Base-by-base conservation (phyloP, 140 eudicot genomes). In the Ambrosia hybrid region DNA sequence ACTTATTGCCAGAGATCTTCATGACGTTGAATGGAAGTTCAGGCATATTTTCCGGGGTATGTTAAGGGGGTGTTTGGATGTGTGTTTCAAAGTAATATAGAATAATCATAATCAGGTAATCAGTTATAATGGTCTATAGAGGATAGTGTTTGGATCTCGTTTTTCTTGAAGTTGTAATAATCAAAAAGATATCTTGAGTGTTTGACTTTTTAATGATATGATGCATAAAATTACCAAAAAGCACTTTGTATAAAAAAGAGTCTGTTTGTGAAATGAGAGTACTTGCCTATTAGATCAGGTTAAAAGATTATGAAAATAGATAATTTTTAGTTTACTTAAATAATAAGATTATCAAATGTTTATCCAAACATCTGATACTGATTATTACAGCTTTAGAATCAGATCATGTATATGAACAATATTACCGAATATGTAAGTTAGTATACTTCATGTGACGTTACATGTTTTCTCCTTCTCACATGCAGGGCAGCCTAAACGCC, bases 11-110 rank as follows among this genome's bases (percentile, higher is more conserved):
- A 86, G 96, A 85, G 99, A 94, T 88, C 97, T 94, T 21, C 99
- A 94, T 80, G 97, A 94, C 74, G 86, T 84, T 75, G 99, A 94
- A 74, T 94, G 99, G 99, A 94, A 94, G 81, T 94, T 94, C 67
- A 86, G 97, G 80, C 99, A 94, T 79, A 94, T 94, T 60, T 94
- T 94, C 72, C 89, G 99, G 74, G 99, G 99, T 85, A 83, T 48
- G 53, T 9, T 48, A 55, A 55, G 60, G 60, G 26, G 60, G 60
- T 55, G 57, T 51, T 12, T 51, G 15, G 57, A 51, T 51, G 60
- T 55, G 60, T 55, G 26, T 16, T 55, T 55, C 60, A 55, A 55
- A 55, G 33, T 55, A 55, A 55, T 55, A 55, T 55, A 55, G 10
- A 55, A 55, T 55, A 55, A 55, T 14, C 60, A 55, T 4, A 14